Percentiles rank a stretch among this genome's conserved stretches.
These are phyloP conservation scores for Penicillium sp. DNA, from an alignment of 2,329 filamentous ascomycete species.

Conservation along the genomic window DNA sequence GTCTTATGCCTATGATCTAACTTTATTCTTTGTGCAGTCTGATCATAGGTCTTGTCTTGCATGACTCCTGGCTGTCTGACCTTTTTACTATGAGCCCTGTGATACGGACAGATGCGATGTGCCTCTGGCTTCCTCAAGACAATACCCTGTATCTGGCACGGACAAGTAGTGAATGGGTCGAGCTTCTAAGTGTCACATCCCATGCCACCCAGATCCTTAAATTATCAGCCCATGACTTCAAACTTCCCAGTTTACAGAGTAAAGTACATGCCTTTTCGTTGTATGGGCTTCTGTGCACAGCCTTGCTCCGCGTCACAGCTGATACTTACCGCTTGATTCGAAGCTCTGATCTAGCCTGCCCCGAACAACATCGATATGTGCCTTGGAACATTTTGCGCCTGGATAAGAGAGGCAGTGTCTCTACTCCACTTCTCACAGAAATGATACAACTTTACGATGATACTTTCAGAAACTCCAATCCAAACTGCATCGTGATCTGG, in stretches of 20 bases:
- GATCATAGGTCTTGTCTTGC: conserved; percentile 19
- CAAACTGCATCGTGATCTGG: conserved; percentile 23
- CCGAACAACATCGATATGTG: conserved; percentile 8
- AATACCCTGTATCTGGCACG: background rate
- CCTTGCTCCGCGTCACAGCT: conserved; percentile 15
- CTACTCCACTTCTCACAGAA: conserved; percentile 3
- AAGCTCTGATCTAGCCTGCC: conserved; percentile 11
- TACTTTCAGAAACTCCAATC: conserved; percentile 15
- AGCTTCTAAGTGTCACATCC: background rate
- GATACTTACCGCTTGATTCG: conserved; percentile 16
- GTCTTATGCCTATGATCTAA: background rate
- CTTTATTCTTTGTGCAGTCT: conserved; percentile 2
- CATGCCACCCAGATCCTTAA: conserved; percentile 1
- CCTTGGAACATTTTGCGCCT: conserved; percentile 16
- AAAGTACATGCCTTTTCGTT: conserved; percentile 14
- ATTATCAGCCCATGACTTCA: conserved; percentile 9
- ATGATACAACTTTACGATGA: conserved; percentile 9
- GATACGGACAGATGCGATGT: conserved; percentile 7
- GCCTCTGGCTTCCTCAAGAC: conserved; percentile 4
- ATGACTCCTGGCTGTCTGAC: conserved; percentile 22
- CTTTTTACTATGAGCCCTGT: conserved; percentile 15
- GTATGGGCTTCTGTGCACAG: conserved; percentile 19
- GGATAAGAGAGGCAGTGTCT: conserved; percentile 16
- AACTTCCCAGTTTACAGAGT: conserved; percentile 9
- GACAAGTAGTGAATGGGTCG: conserved; percentile 9